Base-by-base conservation (phyloP, 495 filamentous ascomycete genomes). In the Aspergillus campestris region DNA sequence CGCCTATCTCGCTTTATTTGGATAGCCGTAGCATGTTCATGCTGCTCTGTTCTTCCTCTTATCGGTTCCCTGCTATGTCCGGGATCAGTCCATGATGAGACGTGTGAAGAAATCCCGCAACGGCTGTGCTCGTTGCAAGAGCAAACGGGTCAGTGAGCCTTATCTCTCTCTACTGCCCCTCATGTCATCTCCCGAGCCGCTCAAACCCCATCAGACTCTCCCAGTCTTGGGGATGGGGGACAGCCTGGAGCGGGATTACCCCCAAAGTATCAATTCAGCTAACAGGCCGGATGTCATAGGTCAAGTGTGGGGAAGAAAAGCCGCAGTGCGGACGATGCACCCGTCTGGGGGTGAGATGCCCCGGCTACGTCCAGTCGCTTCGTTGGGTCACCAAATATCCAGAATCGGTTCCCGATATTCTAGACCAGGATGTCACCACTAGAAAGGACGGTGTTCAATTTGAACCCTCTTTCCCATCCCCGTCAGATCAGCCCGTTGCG, bases 291-390 rank as follows among this genome's bases (percentile, higher is more conserved):
- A 4, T 24, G 18, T 24, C 18, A 40, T 36, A 78, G 75, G 62
- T 79, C 45, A 79, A 79, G 63, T 79, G 75, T 51, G 75, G 74
- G 58, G 75, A 79, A 53, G 66, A 65, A 28, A 67, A 72, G 33
- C 76, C 76, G 31, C 59, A 64, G 39, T 80, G 76, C 51, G 56
- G 49, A 44, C 72, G 74, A 43, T 80, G 76, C 49, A 66, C 55
- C n/a, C 69, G 68, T 31, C 56, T 74, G 38, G 66, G 70, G 0
- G 60, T 77, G 13, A 49, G 50, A 24, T 80, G 76, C 40, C 76
- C 76, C 12, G 76, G 76, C 1, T 80, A 79, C 50, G 59, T 66
- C 4, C 70, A 77, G 52, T 60, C 70, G 6, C 53, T 80, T 11
- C 66, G 70, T 30, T 80, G 77, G 77, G 69, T 75, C 11, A 77